Conservation (phyloP, 73 alveolate genomes). For the Uronychia setigera region DNA sequence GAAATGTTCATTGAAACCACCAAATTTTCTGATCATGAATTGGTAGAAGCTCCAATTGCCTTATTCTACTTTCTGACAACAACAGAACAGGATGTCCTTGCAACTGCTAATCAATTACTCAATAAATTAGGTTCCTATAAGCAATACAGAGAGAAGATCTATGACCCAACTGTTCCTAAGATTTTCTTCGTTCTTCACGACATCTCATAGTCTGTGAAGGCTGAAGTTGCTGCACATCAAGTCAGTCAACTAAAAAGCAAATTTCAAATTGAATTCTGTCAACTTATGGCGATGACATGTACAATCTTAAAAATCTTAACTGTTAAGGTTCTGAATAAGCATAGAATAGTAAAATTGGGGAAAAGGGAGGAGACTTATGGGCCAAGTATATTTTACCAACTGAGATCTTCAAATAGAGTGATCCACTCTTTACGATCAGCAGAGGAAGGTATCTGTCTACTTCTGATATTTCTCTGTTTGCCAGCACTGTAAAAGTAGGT, state of each 20-base stretch:
- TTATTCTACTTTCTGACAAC: conserved; percentile 50
- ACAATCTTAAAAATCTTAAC: not conserved
- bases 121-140: conserved; percentile 8
- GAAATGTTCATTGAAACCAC: conserved; percentile 34
- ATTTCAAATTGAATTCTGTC: not conserved
- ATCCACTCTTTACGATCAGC: not conserved
- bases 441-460: not conserved
- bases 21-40: conserved; percentile 48
- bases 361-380: conserved; percentile 11
- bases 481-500: conserved; percentile 10
- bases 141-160: conserved; percentile 39
- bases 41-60: conserved; percentile 41
- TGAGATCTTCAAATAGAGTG: not conserved
- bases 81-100: conserved; percentile 46
- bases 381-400: not conserved
- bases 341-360: not conserved
- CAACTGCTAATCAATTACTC: conserved; percentile 6
- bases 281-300: not conserved
- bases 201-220: not conserved
- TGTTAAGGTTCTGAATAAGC: not conserved
- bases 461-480: not conserved
- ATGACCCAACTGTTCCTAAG: conserved; percentile 18
- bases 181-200: conserved; percentile 22
- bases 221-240: conserved; percentile 6
- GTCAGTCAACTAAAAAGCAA: not conserved